Evolutionary conservation across 352 stramenopile genomes (phyloP).

Genomic region (Phytophthora pisi): DNA sequence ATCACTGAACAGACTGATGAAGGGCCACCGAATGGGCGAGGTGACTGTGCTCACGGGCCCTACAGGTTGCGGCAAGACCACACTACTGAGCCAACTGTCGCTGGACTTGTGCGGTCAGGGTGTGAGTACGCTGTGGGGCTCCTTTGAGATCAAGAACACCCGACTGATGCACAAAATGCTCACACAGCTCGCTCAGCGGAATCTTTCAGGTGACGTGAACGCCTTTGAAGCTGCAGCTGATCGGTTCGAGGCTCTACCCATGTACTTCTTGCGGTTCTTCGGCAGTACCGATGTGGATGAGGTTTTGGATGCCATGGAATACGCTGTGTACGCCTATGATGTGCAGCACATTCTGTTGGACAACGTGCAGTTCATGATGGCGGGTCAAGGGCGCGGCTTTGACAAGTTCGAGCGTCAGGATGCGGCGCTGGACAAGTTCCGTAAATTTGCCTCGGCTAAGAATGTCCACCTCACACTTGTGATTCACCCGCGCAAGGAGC

Average conservation of each 20-base stretch:
- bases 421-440: constrained; percentile 95
- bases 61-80: constrained; percentile 96
- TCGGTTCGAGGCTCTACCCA: constrained; percentile 94
- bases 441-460: constrained; percentile 96
- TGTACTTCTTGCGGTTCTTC: constrained; percentile 99
- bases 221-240: constrained; percentile 82
- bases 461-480: constrained; percentile 99
- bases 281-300: constrained; percentile 94
- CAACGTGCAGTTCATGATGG: constrained; percentile 99
- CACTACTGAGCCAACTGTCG: constrained; percentile 92
- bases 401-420: constrained; percentile 93
- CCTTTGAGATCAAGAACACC: constrained; percentile 99
- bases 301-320: constrained; percentile 99
- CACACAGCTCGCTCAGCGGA: constrained; percentile 91
- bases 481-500: constrained; percentile 99
- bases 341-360: constrained; percentile 99
- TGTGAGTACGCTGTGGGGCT: constrained; percentile 98
- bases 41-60: constrained; percentile 98
- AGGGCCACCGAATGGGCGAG: constrained; percentile 97
- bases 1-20: constrained; percentile 95
- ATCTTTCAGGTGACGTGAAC: constrained; percentile 71
- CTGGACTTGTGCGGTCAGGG: constrained; percentile 93
- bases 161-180: constrained; percentile 98
- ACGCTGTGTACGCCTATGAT: constrained; percentile 97
- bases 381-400: constrained; percentile 79